Evolutionary conservation across 139 green algal genomes (phyloP).

Genomic region (Haematococcus lacustris): DNA sequence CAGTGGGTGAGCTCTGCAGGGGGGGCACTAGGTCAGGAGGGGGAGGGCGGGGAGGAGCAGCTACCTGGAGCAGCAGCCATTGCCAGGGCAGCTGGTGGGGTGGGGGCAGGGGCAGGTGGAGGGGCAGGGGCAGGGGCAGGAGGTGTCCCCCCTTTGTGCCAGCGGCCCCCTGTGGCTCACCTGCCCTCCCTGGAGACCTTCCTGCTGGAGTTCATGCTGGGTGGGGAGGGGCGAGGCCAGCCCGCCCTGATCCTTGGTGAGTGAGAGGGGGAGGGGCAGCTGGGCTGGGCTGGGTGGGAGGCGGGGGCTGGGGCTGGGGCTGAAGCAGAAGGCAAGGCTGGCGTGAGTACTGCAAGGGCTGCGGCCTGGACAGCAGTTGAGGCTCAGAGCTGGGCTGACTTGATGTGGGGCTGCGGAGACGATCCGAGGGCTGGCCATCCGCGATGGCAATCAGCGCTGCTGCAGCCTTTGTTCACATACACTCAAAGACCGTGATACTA

Average conservation of each 20-base stretch:
- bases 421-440: too few species aligned
- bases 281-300: neutral
- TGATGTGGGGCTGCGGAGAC: neutral
- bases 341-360: neutral
- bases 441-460: neutral
- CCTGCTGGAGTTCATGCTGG: slow-evolving; percentile 42
- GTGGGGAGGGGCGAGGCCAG: slow-evolving; percentile 3
- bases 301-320: too few species aligned
- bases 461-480: neutral
- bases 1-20: too few species aligned
- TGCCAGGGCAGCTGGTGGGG: neutral
- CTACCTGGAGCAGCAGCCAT: neutral
- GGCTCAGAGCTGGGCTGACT: neutral
- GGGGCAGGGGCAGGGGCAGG: too few species aligned
- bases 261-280: neutral
- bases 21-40: neutral
- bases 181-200: slow-evolving; percentile 48
- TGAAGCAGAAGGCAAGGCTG: neutral
- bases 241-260: slow-evolving; percentile 14
- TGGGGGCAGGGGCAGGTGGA: neutral
- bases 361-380: neutral
- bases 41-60: neutral
- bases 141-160: too few species aligned
- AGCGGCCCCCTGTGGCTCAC: neutral
- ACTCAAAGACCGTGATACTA: neutral